Conservation (phyloP, 176 grass and related monocot species). For the Zea luxurians region DNA sequence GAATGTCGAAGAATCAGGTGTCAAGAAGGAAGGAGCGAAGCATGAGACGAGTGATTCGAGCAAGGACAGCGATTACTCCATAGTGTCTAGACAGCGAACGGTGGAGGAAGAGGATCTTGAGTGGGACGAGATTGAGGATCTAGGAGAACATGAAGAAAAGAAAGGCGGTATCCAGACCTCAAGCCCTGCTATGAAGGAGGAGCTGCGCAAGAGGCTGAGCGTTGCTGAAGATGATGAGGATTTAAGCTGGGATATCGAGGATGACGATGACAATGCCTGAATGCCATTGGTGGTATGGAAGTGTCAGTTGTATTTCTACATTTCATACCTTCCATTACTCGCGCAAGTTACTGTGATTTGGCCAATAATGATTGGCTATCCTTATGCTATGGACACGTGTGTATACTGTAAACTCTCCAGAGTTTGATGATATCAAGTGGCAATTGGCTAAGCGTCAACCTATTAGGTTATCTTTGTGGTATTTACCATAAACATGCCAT, state of each 20-base stretch:
- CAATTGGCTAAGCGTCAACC: background rate
- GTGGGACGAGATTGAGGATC: slow-evolving; percentile 97
- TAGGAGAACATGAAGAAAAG: slow-evolving; percentile 71
- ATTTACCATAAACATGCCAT: background rate
- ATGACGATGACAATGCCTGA: slow-evolving; percentile 60
- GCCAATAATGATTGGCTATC: slow-evolving; percentile 58
- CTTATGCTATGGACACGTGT: slow-evolving; percentile 50
- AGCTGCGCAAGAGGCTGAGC: slow-evolving; percentile 70
- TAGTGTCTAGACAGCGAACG: slow-evolving; percentile 53
- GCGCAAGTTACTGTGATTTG: slow-evolving; percentile 38
- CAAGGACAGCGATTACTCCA: slow-evolving; percentile 53
- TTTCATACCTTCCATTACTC: slow-evolving; percentile 37
- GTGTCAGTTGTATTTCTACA: slow-evolving; percentile 30
- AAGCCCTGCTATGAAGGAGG: slow-evolving; percentile 56
- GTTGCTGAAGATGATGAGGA: slow-evolving; percentile 85
- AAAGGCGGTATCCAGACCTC: slow-evolving; percentile 34
- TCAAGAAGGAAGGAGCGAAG: slow-evolving; percentile 39
- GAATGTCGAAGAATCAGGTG: slow-evolving; percentile 32
- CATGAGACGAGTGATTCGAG: slow-evolving; percentile 50
- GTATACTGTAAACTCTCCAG: slow-evolving; percentile 38
- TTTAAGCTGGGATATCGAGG: slow-evolving; percentile 98
- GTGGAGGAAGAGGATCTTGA: slow-evolving; percentile 62
- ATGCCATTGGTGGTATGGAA: slow-evolving; percentile 40
- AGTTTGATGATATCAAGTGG: slow-evolving; percentile 31
- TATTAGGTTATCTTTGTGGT: background rate